These are phyloP conservation scores for Yarrowia porcina DNA, from an alignment of 805 yeast genomes.

Conservation along the genomic window DNA sequence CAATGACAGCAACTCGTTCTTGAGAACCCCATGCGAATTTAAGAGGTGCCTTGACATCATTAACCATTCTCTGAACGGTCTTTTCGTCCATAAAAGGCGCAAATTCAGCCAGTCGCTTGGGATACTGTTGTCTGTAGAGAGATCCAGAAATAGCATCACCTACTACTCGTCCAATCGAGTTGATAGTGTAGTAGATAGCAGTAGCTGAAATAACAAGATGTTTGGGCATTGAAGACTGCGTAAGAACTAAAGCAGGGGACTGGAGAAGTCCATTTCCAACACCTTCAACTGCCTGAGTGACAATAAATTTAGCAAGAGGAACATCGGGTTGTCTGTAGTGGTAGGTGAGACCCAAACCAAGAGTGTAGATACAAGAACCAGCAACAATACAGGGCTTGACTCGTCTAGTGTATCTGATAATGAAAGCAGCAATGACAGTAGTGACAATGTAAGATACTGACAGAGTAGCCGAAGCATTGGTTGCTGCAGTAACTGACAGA, in stretches of 20 bases:
- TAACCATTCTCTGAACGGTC: neutral
- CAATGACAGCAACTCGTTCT: slow-evolving; percentile 13
- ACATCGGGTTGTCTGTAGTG: slow-evolving; percentile 53
- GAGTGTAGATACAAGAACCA: slow-evolving; percentile 59
- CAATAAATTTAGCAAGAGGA: slow-evolving; percentile 57
- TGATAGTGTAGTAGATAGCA: slow-evolving; percentile 54
- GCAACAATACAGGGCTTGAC: slow-evolving; percentile 58
- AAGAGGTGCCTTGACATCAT: neutral
- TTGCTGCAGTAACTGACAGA: slow-evolving; percentile 22
- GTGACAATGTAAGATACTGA: slow-evolving; percentile 21
- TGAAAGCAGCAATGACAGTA: slow-evolving; percentile 1
- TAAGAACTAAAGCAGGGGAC: slow-evolving; percentile 58
- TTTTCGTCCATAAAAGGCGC: slow-evolving; percentile 3
- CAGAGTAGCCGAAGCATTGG: slow-evolving; percentile 6
- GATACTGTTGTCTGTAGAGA: slow-evolving; percentile 64
- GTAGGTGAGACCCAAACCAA: slow-evolving; percentile 58
- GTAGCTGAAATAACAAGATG: slow-evolving; percentile 62
- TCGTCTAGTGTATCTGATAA: slow-evolving; percentile 41
- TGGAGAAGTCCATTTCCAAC: slow-evolving; percentile 73
- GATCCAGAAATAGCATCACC: slow-evolving; percentile 70
- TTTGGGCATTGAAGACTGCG: slow-evolving; percentile 57
- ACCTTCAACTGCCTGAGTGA: slow-evolving; percentile 61
- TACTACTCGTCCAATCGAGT: slow-evolving; percentile 60
- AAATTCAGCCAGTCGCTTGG: slow-evolving; percentile 35
- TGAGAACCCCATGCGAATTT: slow-evolving; percentile 13